Evolutionary conservation across 2,329 filamentous ascomycete species (phyloP).

Genomic region (Claviceps humidiphila): DNA sequence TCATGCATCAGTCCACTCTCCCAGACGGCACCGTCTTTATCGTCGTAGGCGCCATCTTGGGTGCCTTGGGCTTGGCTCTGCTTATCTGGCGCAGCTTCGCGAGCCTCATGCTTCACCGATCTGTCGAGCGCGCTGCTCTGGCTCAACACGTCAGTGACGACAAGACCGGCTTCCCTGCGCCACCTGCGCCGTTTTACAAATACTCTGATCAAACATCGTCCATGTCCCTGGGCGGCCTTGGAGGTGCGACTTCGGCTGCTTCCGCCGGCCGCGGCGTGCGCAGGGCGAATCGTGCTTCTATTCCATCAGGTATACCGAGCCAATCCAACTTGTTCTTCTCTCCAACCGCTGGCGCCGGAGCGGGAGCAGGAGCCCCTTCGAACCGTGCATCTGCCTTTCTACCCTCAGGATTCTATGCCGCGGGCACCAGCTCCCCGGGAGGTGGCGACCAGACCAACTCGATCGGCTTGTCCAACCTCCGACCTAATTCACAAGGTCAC

Average conservation of each 20-base stretch:
- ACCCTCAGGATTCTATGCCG: constrained; percentile 82
- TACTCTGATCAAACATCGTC: constrained; percentile 46
- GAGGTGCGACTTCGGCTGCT: constrained; percentile 16
- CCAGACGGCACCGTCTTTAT: constrained; percentile 97
- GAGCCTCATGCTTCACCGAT: constrained; percentile 83
- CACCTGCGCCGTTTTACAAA: constrained; percentile 49
- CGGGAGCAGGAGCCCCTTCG: constrained; percentile 34
- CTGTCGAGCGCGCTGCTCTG: constrained; percentile 73
- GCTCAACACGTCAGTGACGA: constrained; percentile 56
- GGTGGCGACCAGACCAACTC: constrained; percentile 34
- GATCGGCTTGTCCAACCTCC: constrained; percentile 48
- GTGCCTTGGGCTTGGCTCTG: constrained; percentile 67
- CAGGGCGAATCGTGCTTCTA: constrained; percentile 37
- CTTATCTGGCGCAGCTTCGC: constrained; percentile 80
- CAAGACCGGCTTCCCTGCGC: constrained; percentile 50
- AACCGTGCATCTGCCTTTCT: constrained; percentile 69
- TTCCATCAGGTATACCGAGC: constrained; percentile 44
- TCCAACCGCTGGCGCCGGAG: constrained; percentile 58
- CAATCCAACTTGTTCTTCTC: constrained; percentile 82
- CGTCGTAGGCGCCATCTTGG: constrained; percentile 76
- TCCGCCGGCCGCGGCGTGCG: constrained; percentile 36
- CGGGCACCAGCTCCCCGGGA: constrained; percentile 41
- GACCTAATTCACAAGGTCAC: constrained; percentile 43
- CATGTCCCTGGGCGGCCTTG: constrained; percentile 28
- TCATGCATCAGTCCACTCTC: constrained; percentile 73